Conservation (phyloP, 805 yeast species). For the Wickerhamiella galacta region DNA sequence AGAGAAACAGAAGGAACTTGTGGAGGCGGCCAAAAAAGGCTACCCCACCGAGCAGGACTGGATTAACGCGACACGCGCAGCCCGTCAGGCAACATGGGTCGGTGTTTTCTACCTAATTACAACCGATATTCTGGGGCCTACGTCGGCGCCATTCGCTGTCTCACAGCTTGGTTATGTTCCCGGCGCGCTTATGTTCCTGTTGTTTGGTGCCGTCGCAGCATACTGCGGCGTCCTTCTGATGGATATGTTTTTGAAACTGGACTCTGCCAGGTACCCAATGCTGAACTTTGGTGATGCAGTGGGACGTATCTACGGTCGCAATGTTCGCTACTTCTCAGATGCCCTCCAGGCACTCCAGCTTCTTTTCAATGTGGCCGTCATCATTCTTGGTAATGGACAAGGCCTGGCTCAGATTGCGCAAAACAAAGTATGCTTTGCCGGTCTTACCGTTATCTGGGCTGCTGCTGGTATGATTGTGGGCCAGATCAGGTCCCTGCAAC, state of each 20-base stretch:
- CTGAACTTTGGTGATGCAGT: constrained; percentile 29
- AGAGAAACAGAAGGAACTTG: no score
- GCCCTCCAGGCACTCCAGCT: constrained; percentile 28
- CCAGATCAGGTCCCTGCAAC: constrained; percentile 26
- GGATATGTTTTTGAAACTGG: constrained; percentile 24
- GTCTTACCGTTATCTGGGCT: constrained; percentile 29
- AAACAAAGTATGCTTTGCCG: constrained; percentile 25
- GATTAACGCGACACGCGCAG: neutral
- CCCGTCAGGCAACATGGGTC: neutral
- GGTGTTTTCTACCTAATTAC: constrained; percentile 31
- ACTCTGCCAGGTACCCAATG: constrained; percentile 29
- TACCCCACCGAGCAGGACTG: neutral
- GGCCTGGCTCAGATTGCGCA: constrained; percentile 25
- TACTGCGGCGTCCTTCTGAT: constrained; percentile 28
- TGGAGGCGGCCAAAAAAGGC: neutral
- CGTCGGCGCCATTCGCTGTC: constrained; percentile 31
- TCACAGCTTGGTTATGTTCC: constrained; percentile 31
- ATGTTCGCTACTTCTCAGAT: constrained; percentile 22
- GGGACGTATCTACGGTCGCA: constrained; percentile 25
- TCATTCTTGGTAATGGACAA: constrained; percentile 28
- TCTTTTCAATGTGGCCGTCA: constrained; percentile 29
- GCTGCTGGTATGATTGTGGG: constrained; percentile 29
- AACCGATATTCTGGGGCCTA: constrained; percentile 33
- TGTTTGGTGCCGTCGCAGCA: constrained; percentile 29
- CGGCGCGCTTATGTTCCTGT: constrained; percentile 27